A percentile compares a stretch with the other conserved stretches of the same genome.
Evolutionary conservation across 208 protist genomes (phyloP).

Genomic region (Chromosphaera perkinsii): DNA sequence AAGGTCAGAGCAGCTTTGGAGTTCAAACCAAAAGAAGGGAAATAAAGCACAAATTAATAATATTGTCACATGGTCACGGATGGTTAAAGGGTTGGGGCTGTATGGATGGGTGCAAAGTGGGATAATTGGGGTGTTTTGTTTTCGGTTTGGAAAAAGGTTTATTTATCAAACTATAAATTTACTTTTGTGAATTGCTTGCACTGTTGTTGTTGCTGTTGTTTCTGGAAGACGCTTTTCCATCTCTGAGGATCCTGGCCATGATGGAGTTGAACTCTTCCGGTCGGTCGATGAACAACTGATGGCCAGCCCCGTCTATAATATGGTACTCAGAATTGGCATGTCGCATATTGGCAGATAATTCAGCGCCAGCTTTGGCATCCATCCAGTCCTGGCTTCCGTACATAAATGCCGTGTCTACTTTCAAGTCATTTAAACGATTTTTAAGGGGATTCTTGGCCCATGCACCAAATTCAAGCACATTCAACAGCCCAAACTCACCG

Average conservation of each 20-base stretch:
- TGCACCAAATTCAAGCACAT: slow-evolving; percentile 9
- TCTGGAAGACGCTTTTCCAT: neutral
- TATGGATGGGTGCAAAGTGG: neutral
- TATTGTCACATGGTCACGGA: too few relatives aligned
- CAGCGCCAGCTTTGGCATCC: neutral
- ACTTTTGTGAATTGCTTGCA: too few relatives aligned
- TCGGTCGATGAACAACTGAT: neutral
- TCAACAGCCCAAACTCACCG: slow-evolving; percentile 16
- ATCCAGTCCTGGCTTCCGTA: neutral
- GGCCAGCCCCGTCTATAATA: neutral
- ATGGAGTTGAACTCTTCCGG: neutral
- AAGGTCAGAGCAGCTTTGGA: too few relatives aligned
- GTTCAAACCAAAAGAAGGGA: too few relatives aligned
- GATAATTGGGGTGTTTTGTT: too few relatives aligned
- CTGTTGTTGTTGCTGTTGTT: too few relatives aligned
- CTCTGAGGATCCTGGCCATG: neutral
- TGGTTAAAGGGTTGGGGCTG: too few relatives aligned
- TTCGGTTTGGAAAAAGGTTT: too few relatives aligned
- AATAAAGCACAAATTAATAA: too few relatives aligned
- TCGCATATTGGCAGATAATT: neutral
- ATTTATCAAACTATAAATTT: too few relatives aligned
- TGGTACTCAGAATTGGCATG: neutral
- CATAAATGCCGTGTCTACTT: slow-evolving; percentile 4
- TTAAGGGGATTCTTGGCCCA: slow-evolving; percentile 4
- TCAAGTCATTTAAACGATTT: slow-evolving; percentile 3